These are phyloP conservation scores for Rhizoclosmatium globosum DNA, from an alignment of 192 early-diverging fungal species.

Conservation along the genomic window DNA sequence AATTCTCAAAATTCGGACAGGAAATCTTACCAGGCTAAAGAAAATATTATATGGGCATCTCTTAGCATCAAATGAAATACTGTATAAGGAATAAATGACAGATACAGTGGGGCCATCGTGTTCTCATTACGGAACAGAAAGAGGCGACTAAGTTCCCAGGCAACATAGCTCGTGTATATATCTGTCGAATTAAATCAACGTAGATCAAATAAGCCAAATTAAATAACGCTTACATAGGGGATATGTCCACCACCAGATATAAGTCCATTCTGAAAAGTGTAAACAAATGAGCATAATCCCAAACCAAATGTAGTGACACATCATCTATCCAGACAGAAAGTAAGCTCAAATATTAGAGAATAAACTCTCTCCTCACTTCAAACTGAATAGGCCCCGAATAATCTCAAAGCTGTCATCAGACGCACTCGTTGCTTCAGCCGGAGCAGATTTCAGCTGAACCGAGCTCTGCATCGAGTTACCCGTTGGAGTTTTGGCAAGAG, in stretches of 20 bases:
- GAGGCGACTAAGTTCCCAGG: slow-evolving; percentile 30
- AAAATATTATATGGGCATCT: slow-evolving; percentile 51
- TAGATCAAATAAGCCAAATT: slow-evolving; percentile 24
- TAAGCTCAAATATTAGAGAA: too few relatives aligned
- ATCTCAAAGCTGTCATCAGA: neutral
- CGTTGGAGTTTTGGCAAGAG: too few relatives aligned
- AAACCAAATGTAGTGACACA: slow-evolving; percentile 50
- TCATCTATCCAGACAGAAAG: slow-evolving; percentile 32
- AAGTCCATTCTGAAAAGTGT: slow-evolving; percentile 34
- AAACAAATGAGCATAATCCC: slow-evolving; percentile 44
- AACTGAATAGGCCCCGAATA: neutral
- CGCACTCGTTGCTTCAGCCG: neutral
- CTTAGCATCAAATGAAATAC: slow-evolving; percentile 44
- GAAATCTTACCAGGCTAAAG: slow-evolving; percentile 42
- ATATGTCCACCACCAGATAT: slow-evolving; percentile 40
- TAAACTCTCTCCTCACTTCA: neutral
- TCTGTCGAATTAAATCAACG: slow-evolving; percentile 26
- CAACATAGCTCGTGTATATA: slow-evolving; percentile 27
- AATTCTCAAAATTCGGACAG: neutral
- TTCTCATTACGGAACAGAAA: slow-evolving; percentile 9
- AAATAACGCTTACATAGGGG: slow-evolving; percentile 44
- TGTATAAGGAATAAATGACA: slow-evolving; percentile 52
- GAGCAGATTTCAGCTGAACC: too few relatives aligned
- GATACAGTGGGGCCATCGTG: slow-evolving; percentile 48
- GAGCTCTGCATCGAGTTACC: neutral